Evolutionary conservation across 139 green algal species (phyloP), one percentile per base, ranked within the genome.

Genomic region (Ettlia oleoabundans): DNA sequence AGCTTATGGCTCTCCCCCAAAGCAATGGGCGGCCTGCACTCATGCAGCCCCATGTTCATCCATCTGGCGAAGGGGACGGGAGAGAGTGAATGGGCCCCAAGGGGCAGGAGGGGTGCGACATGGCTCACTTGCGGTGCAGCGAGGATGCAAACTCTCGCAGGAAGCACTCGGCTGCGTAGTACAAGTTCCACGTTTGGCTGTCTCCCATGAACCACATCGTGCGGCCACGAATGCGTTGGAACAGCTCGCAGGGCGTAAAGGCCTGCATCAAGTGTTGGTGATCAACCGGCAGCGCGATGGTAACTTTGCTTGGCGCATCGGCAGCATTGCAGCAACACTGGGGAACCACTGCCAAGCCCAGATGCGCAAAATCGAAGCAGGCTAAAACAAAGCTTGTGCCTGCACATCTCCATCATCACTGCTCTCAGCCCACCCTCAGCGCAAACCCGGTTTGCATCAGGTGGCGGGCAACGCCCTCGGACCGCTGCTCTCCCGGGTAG

Each of bases 241-340:
- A 89, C 28, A 89, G 66, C 47, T 89, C 85, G 61, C 81, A 89
- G 21, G 85, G 85, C 2, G 85, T 77, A 35, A 89, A 51, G 22
- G 58, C 30, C 66, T 71, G 40, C 66, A 28, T 58, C 47, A 58
- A 24, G 47, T 58, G 47, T 15, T 58, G 47, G 13, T 58, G 47
- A 24, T 10, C 47, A 58, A 58, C 15, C 13, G 47, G n/a, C n/a
- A n/a, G n/a, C n/a, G n/a, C n/a, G n/a, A n/a, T n/a, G n/a, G n/a
- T n/a, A n/a, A n/a, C n/a, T n/a, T n/a, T n/a, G n/a, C n/a, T n/a
- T n/a, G n/a, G n/a, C n/a, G n/a, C n/a, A n/a, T n/a, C n/a, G n/a
- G n/a, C n/a, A n/a, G n/a, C n/a, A n/a, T n/a, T n/a, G n/a, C n/a
- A n/a, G n/a, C n/a, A n/a, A n/a, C n/a, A n/a, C n/a, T n/a, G n/a